Conservation (phyloP, 108 stramenopile species). For the Asterionellopsis glacialis region DNA sequence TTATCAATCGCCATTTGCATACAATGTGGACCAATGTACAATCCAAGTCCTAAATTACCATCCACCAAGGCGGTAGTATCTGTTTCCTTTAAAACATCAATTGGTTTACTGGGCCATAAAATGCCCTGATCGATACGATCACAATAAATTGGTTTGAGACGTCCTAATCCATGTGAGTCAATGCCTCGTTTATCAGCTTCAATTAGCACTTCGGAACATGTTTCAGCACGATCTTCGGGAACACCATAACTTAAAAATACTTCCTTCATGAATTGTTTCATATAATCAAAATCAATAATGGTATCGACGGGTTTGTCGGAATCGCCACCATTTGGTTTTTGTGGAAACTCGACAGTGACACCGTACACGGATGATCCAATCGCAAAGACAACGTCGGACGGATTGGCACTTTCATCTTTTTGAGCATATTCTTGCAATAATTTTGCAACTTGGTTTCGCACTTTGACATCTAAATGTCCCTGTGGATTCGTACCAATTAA, state of each 20-base stretch:
- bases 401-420: constrained; percentile 3
- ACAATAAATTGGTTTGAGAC: constrained; percentile 68
- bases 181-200: constrained; percentile 65
- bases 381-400: constrained; percentile 34
- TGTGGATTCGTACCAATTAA: too few species aligned
- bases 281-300: constrained; percentile 51
- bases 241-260: constrained; percentile 52
- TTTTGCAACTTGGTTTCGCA: too few species aligned
- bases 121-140: constrained; percentile 61
- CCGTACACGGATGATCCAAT: constrained; percentile 36
- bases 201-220: constrained; percentile 55
- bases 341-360: constrained; percentile 14
- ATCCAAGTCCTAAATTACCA: constrained; percentile 55
- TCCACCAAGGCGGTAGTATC: constrained; percentile 48
- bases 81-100: constrained; percentile 43
- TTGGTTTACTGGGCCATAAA: constrained; percentile 42
- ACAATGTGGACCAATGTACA: constrained; percentile 65
- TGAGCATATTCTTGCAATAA: background rate
- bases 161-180: constrained; percentile 57
- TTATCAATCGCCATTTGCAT: constrained; percentile 70
- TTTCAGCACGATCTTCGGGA: constrained; percentile 39
- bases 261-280: constrained; percentile 60
- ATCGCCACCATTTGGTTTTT: background rate
- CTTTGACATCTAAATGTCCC: too few species aligned
- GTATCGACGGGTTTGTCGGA: too few species aligned